A percentile compares a stretch with the other conserved stretches of the same genome.
Evolutionary conservation across 305 asterid genomes (phyloP).

Genomic region (Rubia balearica): DNA sequence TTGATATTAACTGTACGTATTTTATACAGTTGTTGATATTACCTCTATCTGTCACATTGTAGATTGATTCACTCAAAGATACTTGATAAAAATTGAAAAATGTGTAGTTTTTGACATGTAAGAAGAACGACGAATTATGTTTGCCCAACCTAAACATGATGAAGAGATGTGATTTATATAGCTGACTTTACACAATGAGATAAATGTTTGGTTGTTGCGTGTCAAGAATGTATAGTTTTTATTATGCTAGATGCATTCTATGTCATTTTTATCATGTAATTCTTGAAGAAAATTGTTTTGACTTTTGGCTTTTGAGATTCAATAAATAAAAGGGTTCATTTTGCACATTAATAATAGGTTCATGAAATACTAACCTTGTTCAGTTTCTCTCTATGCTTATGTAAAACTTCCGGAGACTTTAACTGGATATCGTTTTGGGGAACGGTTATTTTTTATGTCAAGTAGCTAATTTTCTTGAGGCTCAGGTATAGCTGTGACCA

Average conservation of each 20-base stretch:
- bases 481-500: slow-evolving; percentile 16
- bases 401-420: slow-evolving; percentile 4
- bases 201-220: too few species aligned
- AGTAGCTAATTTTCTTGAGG: slow-evolving; percentile 22
- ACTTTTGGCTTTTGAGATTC: too few species aligned
- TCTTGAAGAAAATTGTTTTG: too few species aligned
- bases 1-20: neutral
- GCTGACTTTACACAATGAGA: too few species aligned
- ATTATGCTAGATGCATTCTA: too few species aligned
- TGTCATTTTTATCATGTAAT: too few species aligned
- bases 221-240: too few species aligned
- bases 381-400: slow-evolving; percentile 14
- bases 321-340: too few species aligned
- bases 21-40: slow-evolving; percentile 17
- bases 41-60: slow-evolving; percentile 10
- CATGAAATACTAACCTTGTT: neutral
- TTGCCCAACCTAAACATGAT: too few species aligned
- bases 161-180: too few species aligned
- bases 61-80: slow-evolving; percentile 70
- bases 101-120: neutral
- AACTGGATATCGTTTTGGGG: slow-evolving; percentile 4
- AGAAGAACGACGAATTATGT: neutral
- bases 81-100: slow-evolving; percentile 2
- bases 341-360: neutral
- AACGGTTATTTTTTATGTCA: slow-evolving; percentile 13